These are phyloP conservation scores for Entophlyctis luteolus DNA, from an alignment of 192 early-diverging fungal species.

Conservation along the genomic window DNA sequence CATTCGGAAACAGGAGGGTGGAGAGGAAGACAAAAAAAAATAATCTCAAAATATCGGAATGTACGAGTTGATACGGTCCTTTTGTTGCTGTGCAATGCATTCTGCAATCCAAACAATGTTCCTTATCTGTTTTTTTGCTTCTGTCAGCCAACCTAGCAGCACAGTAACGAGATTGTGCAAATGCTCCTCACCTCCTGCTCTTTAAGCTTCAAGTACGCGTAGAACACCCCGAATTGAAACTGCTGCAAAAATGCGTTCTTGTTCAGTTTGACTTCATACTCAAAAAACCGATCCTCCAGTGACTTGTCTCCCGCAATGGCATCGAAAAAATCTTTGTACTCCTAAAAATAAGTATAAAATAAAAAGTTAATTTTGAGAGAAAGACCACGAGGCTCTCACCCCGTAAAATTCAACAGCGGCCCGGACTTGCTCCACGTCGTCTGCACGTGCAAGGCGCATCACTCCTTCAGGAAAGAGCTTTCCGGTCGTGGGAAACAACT, in stretches of 20 bases:
- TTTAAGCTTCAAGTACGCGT: constrained; percentile 90
- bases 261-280: constrained; percentile 91
- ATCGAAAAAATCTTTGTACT: constrained; percentile 87
- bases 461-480: constrained; percentile 90
- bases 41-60: constrained; percentile 76
- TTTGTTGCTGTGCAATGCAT: constrained; percentile 97
- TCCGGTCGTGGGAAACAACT: constrained; percentile 89
- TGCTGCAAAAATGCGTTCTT: constrained; percentile 90
- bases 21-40: no score
- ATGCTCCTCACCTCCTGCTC: constrained; percentile 73
- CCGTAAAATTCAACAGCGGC: constrained; percentile 73
- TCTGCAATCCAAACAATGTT: constrained; percentile 99
- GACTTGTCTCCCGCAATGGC: constrained; percentile 61
- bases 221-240: constrained; percentile 95
- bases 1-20: no score
- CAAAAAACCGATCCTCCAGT: constrained; percentile 94
- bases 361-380: background rate
- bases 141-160: background rate
- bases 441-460: constrained; percentile 72
- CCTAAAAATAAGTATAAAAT: constrained; percentile 39
- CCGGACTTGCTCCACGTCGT: constrained; percentile 95
- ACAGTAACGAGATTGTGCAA: background rate
- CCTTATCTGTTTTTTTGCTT: constrained; percentile 51
- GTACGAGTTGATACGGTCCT: constrained; percentile 91
- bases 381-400: constrained; percentile 44